phyloP scores from a whole-genome alignment of 768 basidiomycete genomes.

The Mycena epipterygia region DNA sequence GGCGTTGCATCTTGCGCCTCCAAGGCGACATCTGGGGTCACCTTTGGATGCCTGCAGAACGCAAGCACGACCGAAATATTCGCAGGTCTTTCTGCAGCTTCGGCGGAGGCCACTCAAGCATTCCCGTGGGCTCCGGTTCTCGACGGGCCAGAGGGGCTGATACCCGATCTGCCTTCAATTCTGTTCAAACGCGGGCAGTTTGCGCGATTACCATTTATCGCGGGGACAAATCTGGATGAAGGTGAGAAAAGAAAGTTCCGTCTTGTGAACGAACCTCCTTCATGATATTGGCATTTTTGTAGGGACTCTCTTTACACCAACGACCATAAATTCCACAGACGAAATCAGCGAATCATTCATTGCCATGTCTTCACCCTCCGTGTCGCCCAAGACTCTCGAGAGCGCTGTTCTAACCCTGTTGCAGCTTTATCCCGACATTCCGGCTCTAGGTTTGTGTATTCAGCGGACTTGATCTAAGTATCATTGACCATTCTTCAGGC shows the following conservation, averaged over 20 bases:
- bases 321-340: constrained; percentile 41
- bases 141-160: constrained; percentile 56
- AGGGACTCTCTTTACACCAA: constrained; percentile 51
- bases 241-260: constrained; percentile 42
- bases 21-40: constrained; percentile 44
- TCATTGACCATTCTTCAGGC: constrained; percentile 40
- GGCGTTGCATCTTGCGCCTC: constrained; percentile 45
- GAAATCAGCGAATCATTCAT: constrained; percentile 37
- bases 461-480: no score
- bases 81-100: constrained; percentile 41
- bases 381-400: no score
- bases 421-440: no score
- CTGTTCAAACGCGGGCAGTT: constrained; percentile 50
- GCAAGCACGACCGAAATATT: constrained; percentile 48
- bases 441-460: constrained; percentile 3
- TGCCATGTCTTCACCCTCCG: constrained; percentile 44
- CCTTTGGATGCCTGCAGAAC: constrained; percentile 47
- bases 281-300: neutral
- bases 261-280: no score
- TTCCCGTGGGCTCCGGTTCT: constrained; percentile 55
- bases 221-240: constrained; percentile 61
- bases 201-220: constrained; percentile 57
- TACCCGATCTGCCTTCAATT: constrained; percentile 54
- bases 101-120: constrained; percentile 36
- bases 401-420: no score